Evolutionary conservation across 768 basidiomycete species (phyloP).

Genomic region (Tulasnella sp.): DNA sequence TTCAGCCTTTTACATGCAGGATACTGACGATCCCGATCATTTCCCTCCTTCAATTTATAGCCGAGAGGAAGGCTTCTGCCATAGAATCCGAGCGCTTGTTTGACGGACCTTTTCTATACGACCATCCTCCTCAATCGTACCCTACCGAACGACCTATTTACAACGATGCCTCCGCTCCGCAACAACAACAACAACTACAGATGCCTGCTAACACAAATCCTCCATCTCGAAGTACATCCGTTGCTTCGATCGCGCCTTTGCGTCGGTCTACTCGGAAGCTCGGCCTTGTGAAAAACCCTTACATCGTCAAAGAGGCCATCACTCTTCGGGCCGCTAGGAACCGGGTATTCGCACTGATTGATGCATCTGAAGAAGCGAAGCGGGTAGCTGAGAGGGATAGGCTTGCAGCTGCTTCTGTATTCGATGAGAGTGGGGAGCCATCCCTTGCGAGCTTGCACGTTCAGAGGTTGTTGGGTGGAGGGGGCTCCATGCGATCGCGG

Average conservation of each 20-base stretch:
- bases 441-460: neutral
- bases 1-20: neutral
- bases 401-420: neutral
- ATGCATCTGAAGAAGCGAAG: conserved; percentile 11
- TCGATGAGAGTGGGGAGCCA: neutral
- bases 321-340: conserved; percentile 12
- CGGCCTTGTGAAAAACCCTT: conserved; percentile 11
- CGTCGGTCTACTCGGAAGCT: conserved; percentile 8
- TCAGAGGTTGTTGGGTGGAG: conserved; percentile 1
- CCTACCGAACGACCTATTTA: neutral
- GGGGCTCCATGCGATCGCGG: neutral
- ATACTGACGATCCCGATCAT: neutral
- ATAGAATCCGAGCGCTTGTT: neutral
- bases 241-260: neutral
- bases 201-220: neutral
- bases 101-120: too few species aligned
- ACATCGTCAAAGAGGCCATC: conserved; percentile 12
- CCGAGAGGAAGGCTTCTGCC: conserved; percentile 9
- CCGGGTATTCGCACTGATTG: conserved; percentile 13
- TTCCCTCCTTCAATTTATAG: neutral
- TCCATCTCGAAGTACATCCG: neutral
- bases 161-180: neutral
- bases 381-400: neutral
- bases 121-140: neutral
- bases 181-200: neutral